Percentiles rank a stretch among this genome's conserved stretches.
Conservation (phyloP, 495 filamentous ascomycete genomes). For the Parathielavia hyrcaniae region DNA sequence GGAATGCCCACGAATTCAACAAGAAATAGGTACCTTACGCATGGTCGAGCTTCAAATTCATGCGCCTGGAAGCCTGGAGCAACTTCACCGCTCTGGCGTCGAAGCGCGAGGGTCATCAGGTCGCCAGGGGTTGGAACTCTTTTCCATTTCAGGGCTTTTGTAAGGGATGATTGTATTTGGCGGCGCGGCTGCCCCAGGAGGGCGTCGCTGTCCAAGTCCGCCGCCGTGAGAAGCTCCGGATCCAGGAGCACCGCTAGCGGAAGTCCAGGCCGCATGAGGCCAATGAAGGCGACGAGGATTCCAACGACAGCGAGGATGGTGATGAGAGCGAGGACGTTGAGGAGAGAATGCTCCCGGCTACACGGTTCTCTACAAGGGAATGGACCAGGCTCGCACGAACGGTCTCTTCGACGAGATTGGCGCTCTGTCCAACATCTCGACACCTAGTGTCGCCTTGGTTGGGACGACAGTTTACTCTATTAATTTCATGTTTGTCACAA, state of each 20-base stretch:
- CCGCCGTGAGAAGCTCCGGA: slow-evolving; percentile 48
- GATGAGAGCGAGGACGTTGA: too few relatives aligned
- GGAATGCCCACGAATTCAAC: slow-evolving; percentile 51
- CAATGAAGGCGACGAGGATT: slow-evolving; percentile 28
- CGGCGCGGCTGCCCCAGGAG: slow-evolving; percentile 23
- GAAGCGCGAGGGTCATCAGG: neutral
- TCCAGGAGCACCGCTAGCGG: slow-evolving; percentile 30
- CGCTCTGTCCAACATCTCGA: too few relatives aligned
- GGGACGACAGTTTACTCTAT: neutral
- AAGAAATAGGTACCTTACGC: slow-evolving; percentile 44
- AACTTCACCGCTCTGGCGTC: slow-evolving; percentile 26
- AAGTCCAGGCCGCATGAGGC: slow-evolving; percentile 26
- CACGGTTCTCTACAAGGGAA: neutral
- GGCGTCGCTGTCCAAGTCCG: slow-evolving; percentile 44
- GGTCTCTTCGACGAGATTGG: neutral
- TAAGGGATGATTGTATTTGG: too few relatives aligned
- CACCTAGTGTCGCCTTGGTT: too few relatives aligned
- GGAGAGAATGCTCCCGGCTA: neutral
- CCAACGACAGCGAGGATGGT: slow-evolving; percentile 18
- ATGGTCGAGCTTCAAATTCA: neutral
- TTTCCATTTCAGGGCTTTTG: too few relatives aligned
- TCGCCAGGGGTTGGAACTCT: too few relatives aligned
- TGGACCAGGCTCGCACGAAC: neutral
- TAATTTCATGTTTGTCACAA: too few relatives aligned
- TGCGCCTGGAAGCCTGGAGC: slow-evolving; percentile 53